Base-by-base conservation (phyloP, 345 rosid genomes). In the Trapa bicornis region DNA sequence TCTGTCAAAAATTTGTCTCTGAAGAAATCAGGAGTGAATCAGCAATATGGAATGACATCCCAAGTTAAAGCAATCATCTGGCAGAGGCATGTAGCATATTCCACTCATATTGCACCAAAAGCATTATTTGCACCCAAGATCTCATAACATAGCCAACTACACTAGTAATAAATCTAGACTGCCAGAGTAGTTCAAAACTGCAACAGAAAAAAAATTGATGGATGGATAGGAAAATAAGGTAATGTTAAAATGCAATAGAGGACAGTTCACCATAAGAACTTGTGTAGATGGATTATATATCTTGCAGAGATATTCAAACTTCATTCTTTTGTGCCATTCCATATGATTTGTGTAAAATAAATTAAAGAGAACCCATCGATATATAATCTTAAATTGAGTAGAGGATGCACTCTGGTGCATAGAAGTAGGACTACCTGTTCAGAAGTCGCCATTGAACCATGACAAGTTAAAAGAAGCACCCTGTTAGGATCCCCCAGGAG, bases 371-470 rank as follows among this genome's bases (percentile, higher is more conserved):
- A n/a, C n/a, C 4, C 29, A 52, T 54, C 35, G 0, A 7, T 53
- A n/a, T 33, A 53, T 53, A 53, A 53, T 6, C 2, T 53, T 50
- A 5, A 50, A 50, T 4, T 54, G 60, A n/a, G 60, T 1, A 1
- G 35, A 54, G 8, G n/a, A 22, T 35, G 29, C 35, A 5, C 33
- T n/a, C 14, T 58, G 63, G 38, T 32, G 37, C 63, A 58, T 11
- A 32, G 16, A 58, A 58, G 68, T 60, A 61, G 41, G 42, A 56
- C 41, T 58, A 91, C 99, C 89, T 89, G 99, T 73, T 94, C 99
- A 70, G 96, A 84, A 68, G 93, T 89, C 56, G 99, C 96, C 97
- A 94, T 94, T 65, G 97, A 94, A 77, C 99, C 99, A 71, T 94
- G 99, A 63, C 99, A 94, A 63, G 90, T 83, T 68, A 91, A 70